Evolutionary conservation across 768 basidiomycete genomes (phyloP), one percentile per base, ranked within the genome.

Genomic region (Auriscalpium microsporum): DNA sequence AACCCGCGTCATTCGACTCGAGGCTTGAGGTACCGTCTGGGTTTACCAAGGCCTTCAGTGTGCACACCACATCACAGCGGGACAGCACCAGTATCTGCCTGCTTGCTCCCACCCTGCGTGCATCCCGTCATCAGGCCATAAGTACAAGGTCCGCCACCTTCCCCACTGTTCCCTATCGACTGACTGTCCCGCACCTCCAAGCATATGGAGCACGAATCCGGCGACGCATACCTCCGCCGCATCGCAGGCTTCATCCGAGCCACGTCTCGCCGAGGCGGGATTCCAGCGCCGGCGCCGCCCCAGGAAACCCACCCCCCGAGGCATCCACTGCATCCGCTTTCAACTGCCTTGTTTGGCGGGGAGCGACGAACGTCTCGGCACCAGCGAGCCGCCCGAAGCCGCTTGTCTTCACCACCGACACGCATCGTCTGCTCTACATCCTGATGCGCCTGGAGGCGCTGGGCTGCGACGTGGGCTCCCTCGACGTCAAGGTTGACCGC

Each of bases 341-440:
- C 69, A 83, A 84, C 58, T 87, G 86, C n/a, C n/a, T n/a, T n/a
- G 86, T 78, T 86, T 58, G 58, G 64, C 36, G 56, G 65, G 3
- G 72, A 71, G 51, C 67, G 48, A 63, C 73, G 51, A 57, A 69
- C 19, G 59, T 68, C 8, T 62, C 67, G 19, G 55, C 71, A 35
- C 28, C 28, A 28, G 54, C 67, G 10, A 56, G 73, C 4, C 60
- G 70, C 10, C 65, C 65, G 6, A 82, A 80, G 67, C 83, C 90
- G 10, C 71, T 88, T 45, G 69, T 83, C 21, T 81, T 94, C 56
- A 66, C 79, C 5, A 75, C 90, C 61, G 88, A 92, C 69, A 81
- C 79, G 28, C 88, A 91, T 64, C 90, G 86, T 59, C 81, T 95
- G 8, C 91, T 89, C 78, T 95, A 94, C 71, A 71, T 90, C 57